phyloP scores from a whole-genome alignment of 2,329 filamentous ascomycete species.

The Lasiodiplodia gonubiensis region DNA sequence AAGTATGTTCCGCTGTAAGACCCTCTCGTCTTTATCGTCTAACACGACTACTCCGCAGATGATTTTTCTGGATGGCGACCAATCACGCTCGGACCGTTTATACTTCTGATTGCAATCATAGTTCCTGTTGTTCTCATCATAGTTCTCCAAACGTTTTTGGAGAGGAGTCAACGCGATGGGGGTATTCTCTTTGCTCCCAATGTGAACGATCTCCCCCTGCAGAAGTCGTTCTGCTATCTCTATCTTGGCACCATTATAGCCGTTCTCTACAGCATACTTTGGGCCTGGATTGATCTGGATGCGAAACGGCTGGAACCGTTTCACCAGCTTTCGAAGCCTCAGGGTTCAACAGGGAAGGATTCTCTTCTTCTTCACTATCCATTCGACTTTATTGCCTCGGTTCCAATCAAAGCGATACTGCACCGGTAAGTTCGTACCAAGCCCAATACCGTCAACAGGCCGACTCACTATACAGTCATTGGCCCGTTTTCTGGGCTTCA shows the following conservation, averaged over 20 bases:
- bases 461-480: slow-evolving; percentile 52
- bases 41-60: not conserved
- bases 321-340: slow-evolving; percentile 59
- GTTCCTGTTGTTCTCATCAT: slow-evolving; percentile 43
- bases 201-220: slow-evolving; percentile 46
- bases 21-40: not conserved
- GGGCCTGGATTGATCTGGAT: slow-evolving; percentile 67
- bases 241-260: slow-evolving; percentile 62
- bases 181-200: slow-evolving; percentile 50
- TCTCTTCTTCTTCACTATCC: slow-evolving; percentile 63
- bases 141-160: slow-evolving; percentile 54
- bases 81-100: not conserved
- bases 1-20: not conserved
- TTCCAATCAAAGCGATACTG: slow-evolving; percentile 50
- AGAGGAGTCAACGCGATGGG: slow-evolving; percentile 47
- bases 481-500: slow-evolving; percentile 59
- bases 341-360: slow-evolving; percentile 52
- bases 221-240: slow-evolving; percentile 50
- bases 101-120: not conserved
- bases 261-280: slow-evolving; percentile 61
- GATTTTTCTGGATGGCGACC: not conserved
- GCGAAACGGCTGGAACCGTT: slow-evolving; percentile 65
- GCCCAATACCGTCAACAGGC: not conserved
- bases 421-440: slow-evolving; percentile 33
- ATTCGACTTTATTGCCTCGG: slow-evolving; percentile 53